These are phyloP conservation scores for Ensete ventricosum DNA, from an alignment of 176 grass and related monocot genomes.

Conservation along the genomic window DNA sequence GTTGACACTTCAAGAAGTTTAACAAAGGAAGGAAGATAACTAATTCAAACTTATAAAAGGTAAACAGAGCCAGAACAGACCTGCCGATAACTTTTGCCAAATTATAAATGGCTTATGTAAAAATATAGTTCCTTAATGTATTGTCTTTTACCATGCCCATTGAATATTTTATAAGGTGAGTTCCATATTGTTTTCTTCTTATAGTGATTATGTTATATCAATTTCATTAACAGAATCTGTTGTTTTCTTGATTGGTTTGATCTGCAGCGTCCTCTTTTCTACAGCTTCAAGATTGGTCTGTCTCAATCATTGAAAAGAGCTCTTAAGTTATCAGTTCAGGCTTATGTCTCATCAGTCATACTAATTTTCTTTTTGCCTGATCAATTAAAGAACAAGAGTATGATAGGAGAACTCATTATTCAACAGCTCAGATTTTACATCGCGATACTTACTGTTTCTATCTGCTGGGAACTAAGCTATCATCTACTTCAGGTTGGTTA, in stretches of 20 bases:
- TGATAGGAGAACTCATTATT: conserved; percentile 38
- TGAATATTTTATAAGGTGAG: conserved; percentile 1
- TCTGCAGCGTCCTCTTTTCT: conserved; percentile 80
- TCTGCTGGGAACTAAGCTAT: conserved; percentile 87
- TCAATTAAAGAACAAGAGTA: conserved; percentile 47
- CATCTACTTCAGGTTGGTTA: conserved; percentile 70
- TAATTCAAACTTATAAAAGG: too few species aligned
- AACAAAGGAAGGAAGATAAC: too few species aligned
- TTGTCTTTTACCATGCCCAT: too few species aligned
- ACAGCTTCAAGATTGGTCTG: conserved; percentile 84
- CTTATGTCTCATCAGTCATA: conserved; percentile 38
- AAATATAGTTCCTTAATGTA: too few species aligned
- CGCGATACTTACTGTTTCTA: conserved; percentile 34
- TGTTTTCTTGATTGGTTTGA: conserved; percentile 16
- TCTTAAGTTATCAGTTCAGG: conserved; percentile 56
- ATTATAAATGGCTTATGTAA: too few species aligned
- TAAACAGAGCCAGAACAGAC: too few species aligned
- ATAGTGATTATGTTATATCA: not conserved
- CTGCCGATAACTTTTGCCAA: too few species aligned
- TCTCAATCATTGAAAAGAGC: conserved; percentile 53
- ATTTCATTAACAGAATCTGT: not conserved
- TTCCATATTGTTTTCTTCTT: not conserved
- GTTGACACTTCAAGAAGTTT: too few species aligned
- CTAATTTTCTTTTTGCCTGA: conserved; percentile 40
- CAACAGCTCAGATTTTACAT: conserved; percentile 51